phyloP scores from a whole-genome alignment of 176 grass and related monocot genomes.

The Aechmea fasciata region DNA sequence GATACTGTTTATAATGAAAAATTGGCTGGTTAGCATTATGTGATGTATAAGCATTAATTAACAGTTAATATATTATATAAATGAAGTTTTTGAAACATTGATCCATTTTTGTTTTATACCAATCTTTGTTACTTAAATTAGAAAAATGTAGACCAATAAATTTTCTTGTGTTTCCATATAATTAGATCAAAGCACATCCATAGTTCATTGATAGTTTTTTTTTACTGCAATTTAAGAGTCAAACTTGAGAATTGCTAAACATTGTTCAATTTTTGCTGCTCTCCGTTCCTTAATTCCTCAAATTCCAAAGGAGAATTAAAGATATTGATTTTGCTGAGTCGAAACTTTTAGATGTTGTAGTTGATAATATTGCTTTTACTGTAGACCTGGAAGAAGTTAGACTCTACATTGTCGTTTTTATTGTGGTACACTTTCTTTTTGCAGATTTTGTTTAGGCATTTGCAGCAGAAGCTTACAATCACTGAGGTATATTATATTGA shows the following conservation, averaged over 20 bases:
- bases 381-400: slow-evolving; percentile 3
- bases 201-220: neutral
- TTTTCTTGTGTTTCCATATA: too few species aligned
- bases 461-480: slow-evolving; percentile 70
- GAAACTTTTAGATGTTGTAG: neutral
- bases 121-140: too few species aligned
- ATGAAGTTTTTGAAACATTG: too few species aligned
- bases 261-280: neutral
- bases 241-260: neutral
- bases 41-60: too few species aligned
- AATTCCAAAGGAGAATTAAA: neutral
- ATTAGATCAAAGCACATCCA: too few species aligned
- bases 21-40: too few species aligned
- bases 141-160: too few species aligned
- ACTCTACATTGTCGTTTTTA: neutral
- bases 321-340: neutral
- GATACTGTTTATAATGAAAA: too few species aligned
- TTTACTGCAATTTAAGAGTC: neutral
- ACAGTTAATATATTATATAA: too few species aligned
- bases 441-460: slow-evolving; percentile 80
- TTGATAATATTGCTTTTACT: slow-evolving; percentile 25
- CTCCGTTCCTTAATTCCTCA: neutral
- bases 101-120: too few species aligned
- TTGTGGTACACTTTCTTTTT: neutral
- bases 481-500: slow-evolving; percentile 44